Base-by-base conservation (phyloP, 2,329 filamentous ascomycete species). In the Diplodia seriata region DNA sequence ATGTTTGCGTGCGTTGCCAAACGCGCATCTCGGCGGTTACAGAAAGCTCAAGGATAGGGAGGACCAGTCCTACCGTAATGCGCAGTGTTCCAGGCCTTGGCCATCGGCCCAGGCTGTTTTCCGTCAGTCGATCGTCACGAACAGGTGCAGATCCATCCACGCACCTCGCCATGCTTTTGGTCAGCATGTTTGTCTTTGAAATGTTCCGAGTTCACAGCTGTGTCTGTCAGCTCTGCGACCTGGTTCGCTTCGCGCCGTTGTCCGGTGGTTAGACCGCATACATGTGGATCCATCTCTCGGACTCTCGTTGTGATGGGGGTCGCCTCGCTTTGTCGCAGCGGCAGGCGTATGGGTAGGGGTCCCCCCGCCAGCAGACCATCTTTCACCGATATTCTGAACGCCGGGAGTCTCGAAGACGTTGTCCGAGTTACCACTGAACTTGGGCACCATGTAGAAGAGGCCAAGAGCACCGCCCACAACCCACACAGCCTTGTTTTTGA, bases 381-480 rank as follows among this genome's bases (percentile, higher is more conserved):
- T 73, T 59, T 76, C 72, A 67, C 77, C 77, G 51, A 79, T 74
- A 68, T 77, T 77, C 70, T 76, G 70, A n/a, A 74, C 69, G 40
- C 70, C 76, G 50, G 72, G 71, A 31, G 77, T 79, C 72, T 77
- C 77, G 72, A 77, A 77, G 12, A 76, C 75, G 69, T 78, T 76
- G 65, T 76, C 75, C 73, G 76, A 78, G 77, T 76, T 78, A 71
- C 78, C 76, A 64, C 74, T 74, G 68, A 76, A 73, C 75, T 77
- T 77, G 69, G 74, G 73, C 63, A 77, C 71, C 71, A 78, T 76
- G 72, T 78, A 78, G 62, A 71, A 71, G 69, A 78, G 75, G 68
- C 77, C 76, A 18, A 76, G 73, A 63, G 73, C 74, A 33, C 74
- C 53, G 15, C 40, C 54, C 18, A 69, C 51, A 31, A 7, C 33